Evolutionary conservation across 495 filamentous ascomycete species (phyloP).

Genomic region (Neurospora cerealis): DNA sequence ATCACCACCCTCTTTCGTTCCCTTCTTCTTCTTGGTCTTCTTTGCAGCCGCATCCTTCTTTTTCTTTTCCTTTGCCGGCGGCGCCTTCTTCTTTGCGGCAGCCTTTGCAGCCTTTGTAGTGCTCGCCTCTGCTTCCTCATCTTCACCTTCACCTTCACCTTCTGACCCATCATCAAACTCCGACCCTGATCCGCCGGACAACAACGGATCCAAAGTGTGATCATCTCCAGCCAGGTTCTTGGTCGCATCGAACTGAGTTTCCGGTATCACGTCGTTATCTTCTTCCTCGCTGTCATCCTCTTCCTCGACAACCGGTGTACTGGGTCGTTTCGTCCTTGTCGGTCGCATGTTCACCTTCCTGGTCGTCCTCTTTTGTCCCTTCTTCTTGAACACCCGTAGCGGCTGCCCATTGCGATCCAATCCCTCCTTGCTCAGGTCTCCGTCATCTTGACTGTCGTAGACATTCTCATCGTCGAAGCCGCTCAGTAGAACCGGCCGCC

Average conservation of each 20-base stretch:
- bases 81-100: slow-evolving; percentile 22
- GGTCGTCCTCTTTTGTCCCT: slow-evolving; percentile 82
- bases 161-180: slow-evolving; percentile 15
- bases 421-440: slow-evolving; percentile 7
- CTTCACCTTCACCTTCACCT: slow-evolving; percentile 22
- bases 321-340: slow-evolving; percentile 30
- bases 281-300: slow-evolving; percentile 9
- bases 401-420: slow-evolving; percentile 38
- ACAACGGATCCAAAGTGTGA: slow-evolving; percentile 7
- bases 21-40: slow-evolving; percentile 23
- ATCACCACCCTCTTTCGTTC: slow-evolving; percentile 31
- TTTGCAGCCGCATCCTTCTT: slow-evolving; percentile 12
- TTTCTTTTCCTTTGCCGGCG: neutral
- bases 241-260: slow-evolving; percentile 32
- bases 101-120: slow-evolving; percentile 11
- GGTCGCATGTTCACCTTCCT: slow-evolving; percentile 63
- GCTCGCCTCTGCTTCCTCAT: slow-evolving; percentile 18
- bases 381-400: slow-evolving; percentile 72
- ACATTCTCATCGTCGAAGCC: slow-evolving; percentile 48
- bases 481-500: slow-evolving; percentile 41
- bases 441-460: slow-evolving; percentile 41
- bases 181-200: slow-evolving; percentile 5
- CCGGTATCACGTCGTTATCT: slow-evolving; percentile 22
- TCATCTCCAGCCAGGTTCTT: slow-evolving; percentile 14
- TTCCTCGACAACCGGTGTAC: slow-evolving; percentile 14